Percentiles rank a stretch among this genome's conserved stretches.
phyloP scores from a whole-genome alignment of 495 filamentous ascomycete species.

The Mytilinidion resinicola region DNA sequence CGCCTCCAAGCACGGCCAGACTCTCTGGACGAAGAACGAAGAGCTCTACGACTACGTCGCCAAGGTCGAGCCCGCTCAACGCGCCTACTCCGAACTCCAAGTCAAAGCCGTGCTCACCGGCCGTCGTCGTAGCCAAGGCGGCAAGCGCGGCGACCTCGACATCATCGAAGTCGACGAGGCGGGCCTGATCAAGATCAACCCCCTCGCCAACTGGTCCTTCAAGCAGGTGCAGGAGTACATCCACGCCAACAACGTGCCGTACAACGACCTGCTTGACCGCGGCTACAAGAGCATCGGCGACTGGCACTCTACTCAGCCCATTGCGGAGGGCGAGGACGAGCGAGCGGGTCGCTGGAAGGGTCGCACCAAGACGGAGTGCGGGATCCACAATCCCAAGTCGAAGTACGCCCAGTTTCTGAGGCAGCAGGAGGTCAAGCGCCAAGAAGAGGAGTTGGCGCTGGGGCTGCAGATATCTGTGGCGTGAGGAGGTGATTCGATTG shows the following conservation, averaged over 20 bases:
- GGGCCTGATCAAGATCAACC: constrained; percentile 95
- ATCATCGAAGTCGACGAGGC: constrained; percentile 90
- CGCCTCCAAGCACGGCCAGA: constrained; percentile 69
- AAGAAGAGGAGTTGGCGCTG: constrained; percentile 51
- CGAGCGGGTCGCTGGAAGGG: constrained; percentile 97
- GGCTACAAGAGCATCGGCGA: constrained; percentile 98
- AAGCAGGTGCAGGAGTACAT: constrained; percentile 82
- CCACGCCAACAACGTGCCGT: constrained; percentile 78
- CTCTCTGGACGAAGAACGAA: constrained; percentile 77
- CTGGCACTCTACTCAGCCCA: constrained; percentile 90
- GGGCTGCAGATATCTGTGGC: constrained; percentile 28
- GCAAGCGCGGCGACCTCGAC: constrained; percentile 79
- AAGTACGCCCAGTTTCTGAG: constrained; percentile 80
- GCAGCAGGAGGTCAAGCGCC: constrained; percentile 64
- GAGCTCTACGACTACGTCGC: constrained; percentile 94
- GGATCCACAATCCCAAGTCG: constrained; percentile 93
- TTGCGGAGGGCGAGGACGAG: constrained; percentile 88
- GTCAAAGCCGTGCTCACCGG: constrained; percentile 95
- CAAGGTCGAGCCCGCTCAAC: constrained; percentile 94
- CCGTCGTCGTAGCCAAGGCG: constrained; percentile 85
- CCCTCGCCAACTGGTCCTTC: constrained; percentile 95
- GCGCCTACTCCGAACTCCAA: constrained; percentile 80
- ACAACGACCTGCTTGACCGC: constrained; percentile 81
- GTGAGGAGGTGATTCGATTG: constrained; percentile 24
- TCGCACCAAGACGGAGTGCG: constrained; percentile 89